Conservation (phyloP, 2,329 filamentous ascomycete species). For the Lecanicillium sp. region DNA sequence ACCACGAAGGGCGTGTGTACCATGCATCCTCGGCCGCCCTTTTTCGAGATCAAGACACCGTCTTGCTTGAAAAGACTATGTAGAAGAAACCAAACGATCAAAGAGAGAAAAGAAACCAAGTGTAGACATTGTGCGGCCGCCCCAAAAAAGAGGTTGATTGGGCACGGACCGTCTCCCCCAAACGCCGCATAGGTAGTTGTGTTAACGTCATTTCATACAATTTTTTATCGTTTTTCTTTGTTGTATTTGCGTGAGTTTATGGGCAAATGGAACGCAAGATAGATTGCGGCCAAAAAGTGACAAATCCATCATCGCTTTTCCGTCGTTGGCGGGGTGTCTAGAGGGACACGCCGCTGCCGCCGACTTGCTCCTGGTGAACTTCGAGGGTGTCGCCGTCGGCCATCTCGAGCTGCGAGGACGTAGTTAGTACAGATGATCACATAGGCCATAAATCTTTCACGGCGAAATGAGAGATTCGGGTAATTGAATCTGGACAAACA, state of each 20-base stretch:
- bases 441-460: too few relatives aligned
- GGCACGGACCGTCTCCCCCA: constrained; percentile 7
- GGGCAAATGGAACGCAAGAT: too few relatives aligned
- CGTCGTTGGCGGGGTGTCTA: neutral
- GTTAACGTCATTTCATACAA: constrained; percentile 12
- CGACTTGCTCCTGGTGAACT: constrained; percentile 97
- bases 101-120: constrained; percentile 8
- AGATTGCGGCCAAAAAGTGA: too few relatives aligned
- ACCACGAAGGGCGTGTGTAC: too few relatives aligned
- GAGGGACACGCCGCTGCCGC: constrained; percentile 46
- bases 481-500: neutral
- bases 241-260: too few relatives aligned
- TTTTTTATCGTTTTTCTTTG: constrained; percentile 7
- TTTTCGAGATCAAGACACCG: neutral
- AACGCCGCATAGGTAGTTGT: constrained; percentile 12
- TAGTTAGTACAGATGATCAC: constrained; percentile 15
- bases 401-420: constrained; percentile 75
- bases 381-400: constrained; percentile 91
- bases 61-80: too few relatives aligned
- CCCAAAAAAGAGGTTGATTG: neutral
- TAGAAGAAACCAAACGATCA: neutral
- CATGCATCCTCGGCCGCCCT: too few relatives aligned
- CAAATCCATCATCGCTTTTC: too few relatives aligned
- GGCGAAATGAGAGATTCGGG: neutral
- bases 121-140: constrained; percentile 8